These are phyloP conservation scores for Larix kaempferi DNA, from an alignment of 75 land plant genomes.

Conservation along the genomic window DNA sequence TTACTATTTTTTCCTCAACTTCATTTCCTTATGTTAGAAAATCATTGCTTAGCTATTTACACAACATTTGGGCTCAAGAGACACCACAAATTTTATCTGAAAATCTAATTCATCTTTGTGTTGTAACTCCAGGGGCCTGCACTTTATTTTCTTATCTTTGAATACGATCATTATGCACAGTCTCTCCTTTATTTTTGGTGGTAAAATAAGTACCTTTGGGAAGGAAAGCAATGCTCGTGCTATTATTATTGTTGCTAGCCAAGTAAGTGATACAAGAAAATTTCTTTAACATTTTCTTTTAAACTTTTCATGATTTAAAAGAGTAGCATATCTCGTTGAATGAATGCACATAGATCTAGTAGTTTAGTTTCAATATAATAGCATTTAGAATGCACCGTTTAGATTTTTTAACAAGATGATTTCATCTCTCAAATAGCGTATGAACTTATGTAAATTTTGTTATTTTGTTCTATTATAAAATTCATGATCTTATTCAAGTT, in stretches of 20 bases:
- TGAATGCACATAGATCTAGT: neutral
- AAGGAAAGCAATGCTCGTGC: slow-evolving; percentile 61
- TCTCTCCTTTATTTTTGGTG: slow-evolving; percentile 41
- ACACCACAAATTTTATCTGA: no score
- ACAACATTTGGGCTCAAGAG: no score
- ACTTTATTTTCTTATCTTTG: slow-evolving; percentile 49
- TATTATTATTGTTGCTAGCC: slow-evolving; percentile 83
- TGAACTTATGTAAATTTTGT: no score
- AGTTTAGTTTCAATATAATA: no score
- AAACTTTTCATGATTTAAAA: neutral
- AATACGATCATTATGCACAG: slow-evolving; percentile 40
- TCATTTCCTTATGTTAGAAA: no score
- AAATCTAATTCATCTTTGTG: neutral
- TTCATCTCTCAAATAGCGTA: neutral
- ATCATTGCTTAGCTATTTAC: no score
- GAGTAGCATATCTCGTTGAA: neutral
- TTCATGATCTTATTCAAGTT: no score
- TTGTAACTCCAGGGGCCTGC: slow-evolving; percentile 52
- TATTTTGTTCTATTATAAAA: no score
- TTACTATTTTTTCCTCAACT: no score
- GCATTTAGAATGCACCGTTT: neutral
- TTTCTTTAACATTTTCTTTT: slow-evolving; percentile 3
- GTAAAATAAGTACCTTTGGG: slow-evolving; percentile 31
- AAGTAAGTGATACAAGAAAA: slow-evolving; percentile 39
- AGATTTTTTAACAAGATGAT: neutral